Evolutionary conservation across 140 eudicot genomes (phyloP), one percentile per base, ranked within the genome.

Genomic region (Stevia rebaudiana): DNA sequence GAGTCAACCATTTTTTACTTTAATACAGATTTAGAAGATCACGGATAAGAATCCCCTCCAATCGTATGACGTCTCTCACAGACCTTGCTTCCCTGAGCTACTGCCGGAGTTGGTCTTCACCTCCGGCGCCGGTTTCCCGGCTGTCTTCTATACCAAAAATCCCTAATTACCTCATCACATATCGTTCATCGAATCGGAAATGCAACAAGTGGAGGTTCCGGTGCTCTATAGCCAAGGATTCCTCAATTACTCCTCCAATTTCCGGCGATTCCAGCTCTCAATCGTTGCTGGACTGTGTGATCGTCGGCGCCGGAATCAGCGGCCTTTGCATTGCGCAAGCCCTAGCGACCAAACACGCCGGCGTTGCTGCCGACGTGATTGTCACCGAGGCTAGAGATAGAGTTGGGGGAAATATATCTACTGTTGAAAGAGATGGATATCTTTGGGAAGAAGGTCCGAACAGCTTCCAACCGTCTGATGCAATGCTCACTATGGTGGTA

Each of bases 381-480:
- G 87, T 90, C 16, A 90, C 95, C 31, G 97, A 90, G 81, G 94
- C 97, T 4, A 81, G 80, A 15, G 83, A 84, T 47, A 79, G 94
- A 36, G 94, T 84, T 11, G 97, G 97, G 1, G 97, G 97, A 3
- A 90, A 87, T 55, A 87, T 90, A 13, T 78, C 60, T 17, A 90
- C 97, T 17, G 74, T 87, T 54, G 94, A 84, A 70, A 69, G 73
- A 61, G 94, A 90, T 59, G 97, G 97, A 3, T 87, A 80, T 67
- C 75, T 87, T 0, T 90, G 95, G 95, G 97, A 90, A 79, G 95
- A 90, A 70, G 97, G 97, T 3, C 97, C 97, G 13, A 90, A 90
- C 41, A 90, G 97, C 70, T 90, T 90, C 54, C 97, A 90, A 63
- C 97, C 97, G 0, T 86, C 95, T 6, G 97, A 86, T 70, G 67